phyloP scores from a whole-genome alignment of 208 protist species.

The Crithidia fasciculata region DNA sequence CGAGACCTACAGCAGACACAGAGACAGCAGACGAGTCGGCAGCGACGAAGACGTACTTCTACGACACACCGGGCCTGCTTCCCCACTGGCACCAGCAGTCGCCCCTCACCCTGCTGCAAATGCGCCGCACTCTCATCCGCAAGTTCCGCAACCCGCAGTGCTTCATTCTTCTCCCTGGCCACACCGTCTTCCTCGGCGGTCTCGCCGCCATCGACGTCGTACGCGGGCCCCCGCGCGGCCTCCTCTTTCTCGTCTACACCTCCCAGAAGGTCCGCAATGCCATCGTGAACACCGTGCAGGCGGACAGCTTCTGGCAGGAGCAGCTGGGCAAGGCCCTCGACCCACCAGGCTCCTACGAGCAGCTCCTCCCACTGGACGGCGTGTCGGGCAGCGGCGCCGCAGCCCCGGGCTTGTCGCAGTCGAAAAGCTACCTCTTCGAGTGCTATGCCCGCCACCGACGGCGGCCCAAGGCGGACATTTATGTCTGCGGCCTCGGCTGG shows the following conservation, averaged over 20 bases:
- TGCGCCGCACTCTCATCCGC: slow-evolving; percentile 89
- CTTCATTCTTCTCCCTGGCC: slow-evolving; percentile 81
- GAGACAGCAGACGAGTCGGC: slow-evolving; percentile 14
- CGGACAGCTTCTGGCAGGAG: slow-evolving; percentile 83
- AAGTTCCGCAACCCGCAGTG: slow-evolving; percentile 88
- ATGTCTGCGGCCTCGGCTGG: slow-evolving; percentile 91
- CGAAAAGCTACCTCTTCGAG: slow-evolving; percentile 87
- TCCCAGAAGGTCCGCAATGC: slow-evolving; percentile 86
- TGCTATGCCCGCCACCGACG: slow-evolving; percentile 81
- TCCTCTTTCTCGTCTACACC: slow-evolving; percentile 91
- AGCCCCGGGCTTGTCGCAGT: slow-evolving; percentile 60
- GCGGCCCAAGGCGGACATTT: slow-evolving; percentile 88
- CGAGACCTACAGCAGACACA: neutral
- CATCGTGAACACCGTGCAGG: slow-evolving; percentile 74
- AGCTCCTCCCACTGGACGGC: slow-evolving; percentile 49
- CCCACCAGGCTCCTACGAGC: slow-evolving; percentile 83
- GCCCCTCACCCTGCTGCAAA: slow-evolving; percentile 86
- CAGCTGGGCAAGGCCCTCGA: slow-evolving; percentile 83
- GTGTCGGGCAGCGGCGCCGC: slow-evolving; percentile 16
- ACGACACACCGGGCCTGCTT: slow-evolving; percentile 89
- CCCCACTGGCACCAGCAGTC: slow-evolving; percentile 88
- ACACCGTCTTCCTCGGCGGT: slow-evolving; percentile 87
- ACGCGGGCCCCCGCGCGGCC: slow-evolving; percentile 65
- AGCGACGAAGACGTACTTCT: slow-evolving; percentile 60
- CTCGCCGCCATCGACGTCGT: slow-evolving; percentile 89